Base-by-base conservation (phyloP, 225 moss, liverwort and hornwort genomes). In the Physcomitrellopsis africana region DNA sequence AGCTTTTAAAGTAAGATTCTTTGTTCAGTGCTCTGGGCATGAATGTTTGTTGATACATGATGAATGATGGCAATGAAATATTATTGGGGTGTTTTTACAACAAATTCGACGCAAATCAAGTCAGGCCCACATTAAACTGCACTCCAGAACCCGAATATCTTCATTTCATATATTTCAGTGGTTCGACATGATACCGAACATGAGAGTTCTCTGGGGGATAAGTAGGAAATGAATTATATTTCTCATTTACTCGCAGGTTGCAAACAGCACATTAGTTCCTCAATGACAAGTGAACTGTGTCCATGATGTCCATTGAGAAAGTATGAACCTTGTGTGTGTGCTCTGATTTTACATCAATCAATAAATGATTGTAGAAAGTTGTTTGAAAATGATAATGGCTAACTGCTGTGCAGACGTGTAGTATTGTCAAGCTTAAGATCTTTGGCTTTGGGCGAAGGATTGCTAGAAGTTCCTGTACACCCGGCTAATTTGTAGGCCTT, bases 1-100 rank as follows among this genome's bases (percentile, higher is more conserved):
- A 78, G 79, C 91, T 65, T 92, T 92, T 66, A 96, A 96, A 81
- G 96, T 94, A 88, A 81, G 80, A 65, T 64, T 4, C 70, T n/a
- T 11, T 17, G n/a, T 70, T 16, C 42, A 73, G 14, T 72, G 20
- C 65, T 48, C 51, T 49, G 62, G 10, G 62, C 51, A 20, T 60
- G 60, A 12, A 66, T 74, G 16, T 18, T 45, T 70, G 69, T 53
- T 8, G 29, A 24, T 49, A 77, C 46, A 62, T 10, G 51, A 45
- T 1, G 11, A 58, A 41, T 14, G n/a, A 24, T 51, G 49, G 51
- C 63, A 55, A n/a, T 44, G 52, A 37, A 11, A 62, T 63, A 18
- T 11, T 19, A 14, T 32, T 54, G 43, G n/a, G 51, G 65, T 29
- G n/a, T 26, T 52, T 32, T 13, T 3, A 44, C 37, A 60, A 60